Conservation (phyloP, 495 filamentous ascomycete species). For the Sabuloglossum arenarium region DNA sequence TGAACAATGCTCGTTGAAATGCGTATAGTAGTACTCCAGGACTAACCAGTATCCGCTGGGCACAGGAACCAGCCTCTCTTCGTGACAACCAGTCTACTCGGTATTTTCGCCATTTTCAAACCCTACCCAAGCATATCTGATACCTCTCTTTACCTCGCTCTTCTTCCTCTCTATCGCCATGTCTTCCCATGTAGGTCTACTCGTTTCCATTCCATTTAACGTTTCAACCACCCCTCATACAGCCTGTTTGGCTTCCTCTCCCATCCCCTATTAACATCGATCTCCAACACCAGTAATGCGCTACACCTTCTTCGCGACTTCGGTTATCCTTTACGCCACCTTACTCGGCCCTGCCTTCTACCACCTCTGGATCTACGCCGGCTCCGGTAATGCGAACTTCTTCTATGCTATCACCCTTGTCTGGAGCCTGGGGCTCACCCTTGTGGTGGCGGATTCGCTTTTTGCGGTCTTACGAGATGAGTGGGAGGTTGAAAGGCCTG, state of each 20-base stretch:
- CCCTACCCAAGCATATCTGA: conserved; percentile 88
- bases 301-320: conserved; percentile 70
- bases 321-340: conserved; percentile 65
- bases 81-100: conserved; percentile 57
- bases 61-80: conserved; percentile 55
- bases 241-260: not conserved
- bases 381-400: conserved; percentile 95
- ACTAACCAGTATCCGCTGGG: not conserved
- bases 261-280: not conserved
- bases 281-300: conserved; percentile 44
- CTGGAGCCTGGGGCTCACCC: conserved; percentile 74
- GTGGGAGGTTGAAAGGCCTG: conserved; percentile 80
- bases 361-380: conserved; percentile 95
- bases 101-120: conserved; percentile 83
- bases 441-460: conserved; percentile 61
- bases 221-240: not conserved
- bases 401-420: conserved; percentile 98
- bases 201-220: not conserved
- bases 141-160: conserved; percentile 58
- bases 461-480: conserved; percentile 85
- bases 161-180: conserved; percentile 76
- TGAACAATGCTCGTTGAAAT: not conserved
- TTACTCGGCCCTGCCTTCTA: conserved; percentile 91
- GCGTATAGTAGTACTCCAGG: not conserved
- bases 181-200: conserved; percentile 62